Evolutionary conservation across 2,329 filamentous ascomycete genomes (phyloP), one percentile per base, ranked within the genome.

Genomic region (Teratosphaeriaceae sp.): DNA sequence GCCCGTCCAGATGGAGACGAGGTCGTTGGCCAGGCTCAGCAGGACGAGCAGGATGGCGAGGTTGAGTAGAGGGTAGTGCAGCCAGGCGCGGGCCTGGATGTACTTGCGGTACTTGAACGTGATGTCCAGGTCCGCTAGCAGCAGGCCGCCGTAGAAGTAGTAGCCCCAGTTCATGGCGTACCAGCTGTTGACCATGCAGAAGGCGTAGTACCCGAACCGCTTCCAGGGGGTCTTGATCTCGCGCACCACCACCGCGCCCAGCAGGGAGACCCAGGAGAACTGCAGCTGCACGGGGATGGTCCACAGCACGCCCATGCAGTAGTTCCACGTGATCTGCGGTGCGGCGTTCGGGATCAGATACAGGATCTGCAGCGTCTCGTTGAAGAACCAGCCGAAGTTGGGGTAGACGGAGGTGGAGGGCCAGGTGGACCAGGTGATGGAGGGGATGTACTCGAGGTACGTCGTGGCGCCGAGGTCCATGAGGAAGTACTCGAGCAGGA

Each of bases 261-360:
- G 57, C 1, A 73, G 55, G 3, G 68, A 62, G 8, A 65, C 53
- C 69, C 69, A 72, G 4, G 65, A 59, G 23, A 65, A 66, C 52
- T 73, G 70, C 1, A 73, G 56, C 48, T 71, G 68, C 2, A 73
- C 68, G 0, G 70, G 68, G 16, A 73, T 71, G 4, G 69, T 72
- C 70, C 70, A 73, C 2, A 73, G 60, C 2, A 72, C 69, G 52
- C 69, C 69, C 0, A 68, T 72, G 43, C 70, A 71, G 56, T 68
- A 72, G 51, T 73, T 65, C 55, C 63, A 65, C 1, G 67, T 71
- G 35, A 73, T 65, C 40, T 69, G 63, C 0, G 70, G 70, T 12
- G 67, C 67, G 2, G 67, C 68, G 36, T 72, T 73, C 11, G 70
- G 70, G 15, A 72, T 63, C 2, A 72, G 54, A 38, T 67, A 73